Evolutionary conservation across 163 green algal genomes (phyloP).

Genomic region (Dunaliella salina): DNA sequence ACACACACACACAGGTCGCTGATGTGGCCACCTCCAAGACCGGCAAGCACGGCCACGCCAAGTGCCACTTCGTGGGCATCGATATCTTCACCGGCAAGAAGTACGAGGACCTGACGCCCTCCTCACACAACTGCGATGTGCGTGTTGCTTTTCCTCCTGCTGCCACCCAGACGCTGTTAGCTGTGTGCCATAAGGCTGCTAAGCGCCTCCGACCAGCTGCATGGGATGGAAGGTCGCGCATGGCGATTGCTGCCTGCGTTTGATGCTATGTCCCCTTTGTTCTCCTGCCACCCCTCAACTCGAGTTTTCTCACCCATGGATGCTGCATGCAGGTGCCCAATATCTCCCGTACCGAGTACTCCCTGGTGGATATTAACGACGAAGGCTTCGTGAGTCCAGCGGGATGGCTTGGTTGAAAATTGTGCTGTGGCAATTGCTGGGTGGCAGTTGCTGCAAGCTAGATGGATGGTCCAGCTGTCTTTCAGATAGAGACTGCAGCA

Average conservation of each 20-base stretch:
- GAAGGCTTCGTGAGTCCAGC: conserved; percentile 87
- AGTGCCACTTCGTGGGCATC: conserved; percentile 96
- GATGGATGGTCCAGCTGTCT: too few species aligned
- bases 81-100: conserved; percentile 99
- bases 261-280: background rate
- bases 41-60: conserved; percentile 94
- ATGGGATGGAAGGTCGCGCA: too few species aligned
- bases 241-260: background rate
- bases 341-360: conserved; percentile 90
- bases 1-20: conserved; percentile 72
- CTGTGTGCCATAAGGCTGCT: background rate
- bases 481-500: too few species aligned
- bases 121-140: conserved; percentile 95
- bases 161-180: too few species aligned
- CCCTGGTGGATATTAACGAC: conserved; percentile 91
- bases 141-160: conserved; percentile 29
- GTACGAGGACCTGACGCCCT: conserved; percentile 96
- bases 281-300: background rate
- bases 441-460: background rate
- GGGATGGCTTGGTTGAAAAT: too few species aligned
- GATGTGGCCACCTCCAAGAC: conserved; percentile 98
- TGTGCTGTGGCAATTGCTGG: background rate
- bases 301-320: too few species aligned
- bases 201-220: background rate
- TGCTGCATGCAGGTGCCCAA: conserved; percentile 77